Base-by-base conservation (phyloP, 768 basidiomycete species). In the Coprinopsis cinerea region DNA sequence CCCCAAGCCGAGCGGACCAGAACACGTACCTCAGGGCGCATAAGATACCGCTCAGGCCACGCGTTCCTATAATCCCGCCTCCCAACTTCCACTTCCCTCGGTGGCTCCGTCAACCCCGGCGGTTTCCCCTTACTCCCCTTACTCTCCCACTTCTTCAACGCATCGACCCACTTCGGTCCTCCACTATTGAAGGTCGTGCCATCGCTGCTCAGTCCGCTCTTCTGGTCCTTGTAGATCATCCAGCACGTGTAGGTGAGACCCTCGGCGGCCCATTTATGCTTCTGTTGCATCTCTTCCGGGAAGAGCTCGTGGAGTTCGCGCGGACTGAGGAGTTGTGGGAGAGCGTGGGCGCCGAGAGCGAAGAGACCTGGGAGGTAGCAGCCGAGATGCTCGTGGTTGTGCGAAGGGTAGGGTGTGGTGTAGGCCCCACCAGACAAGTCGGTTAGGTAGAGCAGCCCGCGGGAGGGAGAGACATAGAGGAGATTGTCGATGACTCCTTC, bases 291-390 rank as follows among this genome's bases (percentile, higher is more conserved):
- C 37, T 64, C 68, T 41, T 70, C 67, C 14, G 51, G 47, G 41
- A 53, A 36, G 37, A 51, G 14, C 4, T 32, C 9, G 4, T 43
- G 11, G 18, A 18, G 7, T 26, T 43, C 41, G 11, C 18, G 9
- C 10, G 18, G 41, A 11, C 4, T 22, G 11, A 24, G 10, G 4
- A 11, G 24, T 9, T 5, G 37, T 6, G 67, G 64, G 14, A 66
- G 67, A 14, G 70, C 71, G 52, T 76, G 65, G 13, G 67, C 77
- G 25, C 82, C 83, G 6, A 85, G 72, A 0, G 80, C 79, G 39
- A 85, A 68, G 9, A 83, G 65, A 2, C 80, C 83, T 0, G 81
- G 79, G 50, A 82, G 71, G 68, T 81, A 83, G 57, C 83, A 85
- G 3, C 79, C 72, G 25, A 83, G 72, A 57, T 85, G 83, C 59